Evolutionary conservation across 495 filamentous ascomycete species (phyloP).

Genomic region (Cladorrhinum samala): DNA sequence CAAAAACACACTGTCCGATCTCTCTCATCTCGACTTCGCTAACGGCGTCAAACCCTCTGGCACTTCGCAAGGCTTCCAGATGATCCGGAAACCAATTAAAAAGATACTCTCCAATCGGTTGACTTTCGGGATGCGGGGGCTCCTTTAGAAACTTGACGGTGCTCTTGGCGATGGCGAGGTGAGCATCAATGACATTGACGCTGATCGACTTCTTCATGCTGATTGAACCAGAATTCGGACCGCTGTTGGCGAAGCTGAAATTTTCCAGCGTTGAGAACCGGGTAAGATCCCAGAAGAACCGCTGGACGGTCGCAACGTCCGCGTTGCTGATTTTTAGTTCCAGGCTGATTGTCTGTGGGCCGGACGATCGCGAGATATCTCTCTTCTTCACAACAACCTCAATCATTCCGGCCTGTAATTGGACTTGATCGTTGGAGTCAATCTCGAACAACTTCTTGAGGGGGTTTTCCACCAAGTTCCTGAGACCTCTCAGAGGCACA

Average conservation of each 20-base stretch:
- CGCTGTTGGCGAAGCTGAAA: background rate
- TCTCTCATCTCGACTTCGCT: background rate
- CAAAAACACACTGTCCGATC: background rate
- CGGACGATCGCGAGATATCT: background rate
- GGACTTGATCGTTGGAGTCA: background rate
- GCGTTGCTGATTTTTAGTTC: slow-evolving; percentile 4
- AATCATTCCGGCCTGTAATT: background rate
- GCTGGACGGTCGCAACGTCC: background rate
- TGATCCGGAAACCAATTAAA: background rate
- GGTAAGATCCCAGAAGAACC: slow-evolving; percentile 8
- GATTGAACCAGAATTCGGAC: background rate
- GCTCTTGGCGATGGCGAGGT: background rate
- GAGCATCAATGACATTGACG: background rate
- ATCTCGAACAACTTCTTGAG: background rate
- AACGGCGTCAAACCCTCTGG: background rate
- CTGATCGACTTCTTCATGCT: background rate
- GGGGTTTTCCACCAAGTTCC: background rate
- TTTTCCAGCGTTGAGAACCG: slow-evolving; percentile 1
- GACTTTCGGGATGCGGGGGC: too few species aligned
- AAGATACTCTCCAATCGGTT: background rate
- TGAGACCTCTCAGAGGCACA: background rate
- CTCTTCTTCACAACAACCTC: slow-evolving; percentile 2
- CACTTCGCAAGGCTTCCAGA: background rate
- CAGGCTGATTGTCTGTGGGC: slow-evolving; percentile 3
- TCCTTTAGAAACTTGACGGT: background rate